Evolutionary conservation across 1,139 yeast genomes (phyloP), one percentile per base, ranked within the genome.

Genomic region (Nadsonia starkeyi-henricii): DNA sequence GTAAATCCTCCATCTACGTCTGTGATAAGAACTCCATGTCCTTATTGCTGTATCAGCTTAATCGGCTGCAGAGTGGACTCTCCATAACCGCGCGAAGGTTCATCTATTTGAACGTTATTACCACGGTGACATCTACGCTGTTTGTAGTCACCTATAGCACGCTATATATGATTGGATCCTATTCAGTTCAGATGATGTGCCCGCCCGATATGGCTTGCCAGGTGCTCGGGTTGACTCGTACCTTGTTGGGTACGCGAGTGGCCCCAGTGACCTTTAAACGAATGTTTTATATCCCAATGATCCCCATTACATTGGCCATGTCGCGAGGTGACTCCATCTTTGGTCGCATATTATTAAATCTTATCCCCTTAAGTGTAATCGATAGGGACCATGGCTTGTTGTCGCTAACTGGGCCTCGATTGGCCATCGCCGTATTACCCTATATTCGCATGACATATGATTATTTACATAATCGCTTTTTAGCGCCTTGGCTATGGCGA

Each of bases 1-100:
- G 77, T 55, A 62, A 65, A 48, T 52, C 63, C 1, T 59, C 64
- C 2, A 64, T 73, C 15, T 55, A 61, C 41, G 53, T 71, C 21
- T 13, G 30, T 17, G 26, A 43, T 18, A 48, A 49, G 33, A 56
- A 56, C 21, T 58, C 61, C 17, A 51, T 54, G 30, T 60, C 63
- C 13, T 50, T 58, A 48, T 45, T 56, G 9, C 23, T 69, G 7
- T 49, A 61, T 15, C 19, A 42, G 53, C 50, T 36, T 50, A 51
- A 17, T 53, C 51, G 52, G 60, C 50, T 45, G 55, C 53, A 53
- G 53, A 55, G 2, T 55, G 18, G 51, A 59, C 2, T 50, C 63
- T 23, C 62, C 9, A 33, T 13, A 13, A 33, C 39, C 17, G 39
- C 17, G 4, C 9, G 39, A 12, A 5, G 39, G 17, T n/a, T 33